Base-by-base conservation (phyloP, 169 alveolate species). In the Blepharisma undulans region DNA sequence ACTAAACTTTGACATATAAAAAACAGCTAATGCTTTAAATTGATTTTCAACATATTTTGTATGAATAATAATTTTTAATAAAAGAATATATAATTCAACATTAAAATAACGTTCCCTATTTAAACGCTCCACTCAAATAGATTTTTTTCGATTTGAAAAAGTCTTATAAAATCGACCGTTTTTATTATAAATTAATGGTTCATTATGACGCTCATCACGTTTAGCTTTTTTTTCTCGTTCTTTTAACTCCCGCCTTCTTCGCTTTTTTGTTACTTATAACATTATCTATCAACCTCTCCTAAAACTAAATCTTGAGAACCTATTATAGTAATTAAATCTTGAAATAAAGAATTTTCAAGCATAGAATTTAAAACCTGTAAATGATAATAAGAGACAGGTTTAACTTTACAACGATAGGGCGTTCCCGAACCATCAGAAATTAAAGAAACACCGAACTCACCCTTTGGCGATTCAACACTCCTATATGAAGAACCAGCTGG, bases 261-360 rank as follows among this genome's bases (percentile, higher is more conserved):
- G 16, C 18, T 30, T 78, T 92, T 79, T 81, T 48, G 19, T 25
- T 14, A 18, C 6, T 78, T 92, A 48, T 33, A 22, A 7, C 29
- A 77, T 85, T 92, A 92, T 4, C 95, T 4, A 85, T 92, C 95
- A 48, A 92, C 95, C 29, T 92, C 95, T 4, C 95, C 95, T 76
- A 92, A 84, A 61, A 92, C 95, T 33, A 92, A 89, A 85, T 92
- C 95, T 66, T 84, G 92, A 8, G 93, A 84, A 6, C 95, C 95
- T 18, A 92, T 71, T 76, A 90, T 72, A 36, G 95, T 89, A 32
- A 92, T 60, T 59, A 90, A 32, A 92, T 92, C 95, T 5, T 92
- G 87, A 84, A 92, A 89, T 21, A 76, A 84, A 90, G 89, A 93
- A 21, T 92, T 93, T 60, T 89, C 90, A 0, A 89, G 59, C 59